Evolutionary conservation across 2,329 filamentous ascomycete species (phyloP).

Genomic region (Zymoseptoria crescenta): DNA sequence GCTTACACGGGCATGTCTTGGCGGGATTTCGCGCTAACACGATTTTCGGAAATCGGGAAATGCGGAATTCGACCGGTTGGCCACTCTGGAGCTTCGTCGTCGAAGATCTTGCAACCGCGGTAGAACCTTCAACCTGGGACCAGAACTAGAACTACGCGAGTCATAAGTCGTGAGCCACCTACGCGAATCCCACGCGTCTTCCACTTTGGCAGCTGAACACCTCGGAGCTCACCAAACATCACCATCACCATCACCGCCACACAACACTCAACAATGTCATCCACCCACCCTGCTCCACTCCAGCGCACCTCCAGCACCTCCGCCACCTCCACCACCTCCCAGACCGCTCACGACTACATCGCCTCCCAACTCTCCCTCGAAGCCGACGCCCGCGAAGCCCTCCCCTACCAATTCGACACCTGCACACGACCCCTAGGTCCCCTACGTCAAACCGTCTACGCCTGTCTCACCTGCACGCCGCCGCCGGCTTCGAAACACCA

Average conservation of each 20-base stretch:
- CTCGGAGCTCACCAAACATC: not conserved
- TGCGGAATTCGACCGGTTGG: no score
- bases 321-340: conserved; percentile 39
- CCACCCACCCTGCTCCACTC: not conserved
- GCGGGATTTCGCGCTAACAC: no score
- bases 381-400: conserved; percentile 85
- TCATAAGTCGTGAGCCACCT: not conserved
- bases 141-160: no score
- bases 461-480: conserved; percentile 89
- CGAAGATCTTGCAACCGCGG: no score
- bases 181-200: not conserved
- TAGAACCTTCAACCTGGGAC: no score
- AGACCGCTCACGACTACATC: conserved; percentile 62
- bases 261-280: not conserved
- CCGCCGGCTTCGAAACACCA: conserved; percentile 56
- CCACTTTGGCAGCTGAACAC: not conserved
- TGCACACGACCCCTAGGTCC: conserved; percentile 88
- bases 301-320: conserved; percentile 13
- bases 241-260: not conserved
- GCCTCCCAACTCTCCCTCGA: conserved; percentile 83
- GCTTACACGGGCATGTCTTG: no score
- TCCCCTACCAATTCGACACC: conserved; percentile 90
- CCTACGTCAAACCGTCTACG: conserved; percentile 80
- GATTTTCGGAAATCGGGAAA: no score
- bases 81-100: no score